Evolutionary conservation across 2,329 filamentous ascomycete genomes (phyloP).

Genomic region (Aspergillus glaucus): DNA sequence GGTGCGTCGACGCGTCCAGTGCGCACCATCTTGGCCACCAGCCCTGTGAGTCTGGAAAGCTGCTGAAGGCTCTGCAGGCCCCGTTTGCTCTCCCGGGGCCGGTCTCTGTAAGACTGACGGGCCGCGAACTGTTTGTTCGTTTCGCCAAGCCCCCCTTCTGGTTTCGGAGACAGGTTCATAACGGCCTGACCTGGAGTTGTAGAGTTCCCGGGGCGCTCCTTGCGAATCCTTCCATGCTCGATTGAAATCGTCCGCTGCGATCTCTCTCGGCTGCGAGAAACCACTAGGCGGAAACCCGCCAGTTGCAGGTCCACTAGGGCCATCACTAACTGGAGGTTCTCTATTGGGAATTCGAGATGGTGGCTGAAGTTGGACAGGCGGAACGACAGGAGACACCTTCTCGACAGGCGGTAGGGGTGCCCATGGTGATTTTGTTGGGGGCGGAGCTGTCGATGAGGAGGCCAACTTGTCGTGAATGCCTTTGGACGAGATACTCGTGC

Average conservation of each 20-base stretch:
- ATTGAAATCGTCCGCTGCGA: constrained; percentile 89
- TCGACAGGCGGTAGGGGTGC: constrained; percentile 79
- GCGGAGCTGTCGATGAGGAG: constrained; percentile 46
- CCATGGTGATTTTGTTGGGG: constrained; percentile 85
- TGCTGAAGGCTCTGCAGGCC: constrained; percentile 73
- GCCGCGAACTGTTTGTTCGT: constrained; percentile 62
- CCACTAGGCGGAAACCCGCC: not conserved
- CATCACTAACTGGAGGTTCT: constrained; percentile 54
- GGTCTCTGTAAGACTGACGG: constrained; percentile 74
- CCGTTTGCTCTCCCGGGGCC: constrained; percentile 53
- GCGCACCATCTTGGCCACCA: constrained; percentile 55
- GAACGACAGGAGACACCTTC: constrained; percentile 64
- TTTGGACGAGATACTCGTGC: constrained; percentile 40
- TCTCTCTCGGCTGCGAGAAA: constrained; percentile 61
- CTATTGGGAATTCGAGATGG: constrained; percentile 47
- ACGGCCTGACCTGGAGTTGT: constrained; percentile 89
- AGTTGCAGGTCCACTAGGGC: constrained; percentile 40
- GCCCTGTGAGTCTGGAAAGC: constrained; percentile 76
- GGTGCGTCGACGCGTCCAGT: constrained; percentile 69
- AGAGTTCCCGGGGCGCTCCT: constrained; percentile 67
- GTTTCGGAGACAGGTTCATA: constrained; percentile 80
- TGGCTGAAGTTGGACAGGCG: constrained; percentile 37
- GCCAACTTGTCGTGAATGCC: constrained; percentile 50
- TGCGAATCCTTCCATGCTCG: constrained; percentile 72
- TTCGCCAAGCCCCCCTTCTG: constrained; percentile 62